Evolutionary conservation across 2,329 filamentous ascomycete genomes (phyloP).

Genomic region (Dothistroma pini): DNA sequence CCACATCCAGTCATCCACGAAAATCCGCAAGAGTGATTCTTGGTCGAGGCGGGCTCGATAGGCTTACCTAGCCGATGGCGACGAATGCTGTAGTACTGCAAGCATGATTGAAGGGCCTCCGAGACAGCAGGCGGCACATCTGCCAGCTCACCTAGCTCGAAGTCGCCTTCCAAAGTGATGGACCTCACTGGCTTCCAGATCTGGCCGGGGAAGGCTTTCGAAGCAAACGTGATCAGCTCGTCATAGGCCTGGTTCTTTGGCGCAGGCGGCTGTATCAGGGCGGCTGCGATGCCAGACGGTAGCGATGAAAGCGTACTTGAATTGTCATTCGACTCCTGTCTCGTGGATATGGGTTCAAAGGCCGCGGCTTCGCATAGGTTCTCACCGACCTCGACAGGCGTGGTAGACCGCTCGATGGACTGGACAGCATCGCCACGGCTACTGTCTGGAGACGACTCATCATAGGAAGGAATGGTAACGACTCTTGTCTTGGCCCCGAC

Average conservation of each 20-base stretch:
- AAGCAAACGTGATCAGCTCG: not conserved
- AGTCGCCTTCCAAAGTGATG: not conserved
- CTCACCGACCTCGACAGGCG: not conserved
- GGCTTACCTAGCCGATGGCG: not conserved
- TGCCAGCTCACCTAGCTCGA: not conserved
- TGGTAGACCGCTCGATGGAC: not conserved
- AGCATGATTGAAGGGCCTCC: not conserved
- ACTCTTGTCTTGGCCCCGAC: not conserved
- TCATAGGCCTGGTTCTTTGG: not conserved
- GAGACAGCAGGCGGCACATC: not conserved
- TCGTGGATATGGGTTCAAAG: not conserved
- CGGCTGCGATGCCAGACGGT: not conserved
- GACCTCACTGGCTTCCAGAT: not conserved
- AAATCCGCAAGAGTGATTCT: not conserved
- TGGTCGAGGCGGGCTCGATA: not conserved
- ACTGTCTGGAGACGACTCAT: slow-evolving; percentile 7
- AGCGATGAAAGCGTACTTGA: not conserved
- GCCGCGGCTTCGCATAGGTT: not conserved
- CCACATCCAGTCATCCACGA: not conserved
- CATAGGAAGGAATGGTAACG: not conserved
- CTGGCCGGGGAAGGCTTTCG: not conserved
- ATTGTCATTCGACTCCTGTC: not conserved
- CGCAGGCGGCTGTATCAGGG: not conserved
- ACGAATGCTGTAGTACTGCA: not conserved
- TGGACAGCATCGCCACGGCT: not conserved